Evolutionary conservation across 1,284 basidiomycete species (phyloP).

Genomic region (Cryptococcus deneoformans): DNA sequence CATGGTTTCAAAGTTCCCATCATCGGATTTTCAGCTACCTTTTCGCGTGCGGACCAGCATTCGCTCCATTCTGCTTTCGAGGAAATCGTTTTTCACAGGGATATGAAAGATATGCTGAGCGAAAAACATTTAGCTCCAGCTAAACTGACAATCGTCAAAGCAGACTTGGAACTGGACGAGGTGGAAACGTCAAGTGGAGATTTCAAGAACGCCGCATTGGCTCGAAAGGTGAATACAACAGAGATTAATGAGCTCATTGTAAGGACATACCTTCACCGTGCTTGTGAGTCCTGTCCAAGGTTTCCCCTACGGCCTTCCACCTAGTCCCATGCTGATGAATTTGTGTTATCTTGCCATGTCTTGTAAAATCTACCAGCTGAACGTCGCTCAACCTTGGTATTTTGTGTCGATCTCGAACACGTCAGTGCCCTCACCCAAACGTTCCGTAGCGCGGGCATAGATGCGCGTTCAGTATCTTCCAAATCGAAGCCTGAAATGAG

Average conservation of each 20-base stretch:
- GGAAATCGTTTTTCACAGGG: constrained; percentile 90
- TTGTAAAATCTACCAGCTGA: constrained; percentile 47
- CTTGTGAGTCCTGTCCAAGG: constrained; percentile 57
- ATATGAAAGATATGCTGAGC: constrained; percentile 88
- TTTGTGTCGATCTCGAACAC: constrained; percentile 84
- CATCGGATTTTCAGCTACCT: constrained; percentile 94
- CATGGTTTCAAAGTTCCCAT: constrained; percentile 62
- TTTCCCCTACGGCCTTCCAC: neutral
- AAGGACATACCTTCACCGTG: constrained; percentile 64
- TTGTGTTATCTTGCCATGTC: neutral
- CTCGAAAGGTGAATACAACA: constrained; percentile 72
- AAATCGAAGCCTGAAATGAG: constrained; percentile 67
- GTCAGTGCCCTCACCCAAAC: constrained; percentile 69
- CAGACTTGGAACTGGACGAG: constrained; percentile 64
- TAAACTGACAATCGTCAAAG: constrained; percentile 74
- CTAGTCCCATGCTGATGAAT: neutral
- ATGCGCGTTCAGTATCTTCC: constrained; percentile 78
- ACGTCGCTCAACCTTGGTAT: constrained; percentile 83
- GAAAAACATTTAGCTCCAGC: constrained; percentile 82
- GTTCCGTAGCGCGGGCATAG: constrained; percentile 75
- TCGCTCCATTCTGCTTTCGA: constrained; percentile 87
- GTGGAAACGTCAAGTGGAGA: constrained; percentile 71
- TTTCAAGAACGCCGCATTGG: constrained; percentile 71
- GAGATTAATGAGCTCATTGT: constrained; percentile 74
- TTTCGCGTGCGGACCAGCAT: constrained; percentile 86